Base-by-base conservation (phyloP, 2,329 filamentous ascomycete species). In the Diaporthe batatas region DNA sequence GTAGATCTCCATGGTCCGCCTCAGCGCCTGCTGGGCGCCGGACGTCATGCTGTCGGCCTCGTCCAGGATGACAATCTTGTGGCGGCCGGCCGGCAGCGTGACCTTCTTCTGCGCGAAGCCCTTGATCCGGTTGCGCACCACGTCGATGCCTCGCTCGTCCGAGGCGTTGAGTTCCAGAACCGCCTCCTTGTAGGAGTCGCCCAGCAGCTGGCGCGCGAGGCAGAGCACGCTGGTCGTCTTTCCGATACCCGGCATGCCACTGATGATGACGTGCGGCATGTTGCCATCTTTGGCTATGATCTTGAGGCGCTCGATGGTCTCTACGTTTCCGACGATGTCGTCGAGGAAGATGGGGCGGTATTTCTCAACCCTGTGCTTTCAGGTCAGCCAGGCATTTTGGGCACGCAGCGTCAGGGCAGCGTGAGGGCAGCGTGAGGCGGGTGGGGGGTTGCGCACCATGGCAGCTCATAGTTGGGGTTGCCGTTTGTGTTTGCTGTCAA, bases 71-170 rank as follows among this genome's bases (percentile, higher is more conserved):
- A 99, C 94, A 65, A 99, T 87, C 86, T 99, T 99, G 83, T 99
- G 96, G 70, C 95, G 90, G 11, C 96, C 96, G 0, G 91, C 86
- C 0, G 96, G 95, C 16, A 99, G 87, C 1, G 96, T 99, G 77
- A 99, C 96, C 84, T 99, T 99, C 84, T 99, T 99, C 83, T 98
- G 96, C 4, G 96, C 96, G 79, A 99, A 99, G 10, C 94, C 95
- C 85, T 99, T 99, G 86, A 99, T 99, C 75, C 96, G 89, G 82
- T 98, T 98, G 68, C 96, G 91, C 34, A 99, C 96, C 23, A 99
- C 96, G 79, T 99, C 96, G 81, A 99, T 99, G 79, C 92, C 95
- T 88, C 96, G 89, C 83, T 99, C 96, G 78, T 99, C 96, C 79
- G 94, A 97, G 72, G 96, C 96, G 80, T 99, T 99, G 77, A 99